phyloP scores from a whole-genome alignment of 1,284 basidiomycete species.

The Cutaneotrichosporon curvatum region DNA sequence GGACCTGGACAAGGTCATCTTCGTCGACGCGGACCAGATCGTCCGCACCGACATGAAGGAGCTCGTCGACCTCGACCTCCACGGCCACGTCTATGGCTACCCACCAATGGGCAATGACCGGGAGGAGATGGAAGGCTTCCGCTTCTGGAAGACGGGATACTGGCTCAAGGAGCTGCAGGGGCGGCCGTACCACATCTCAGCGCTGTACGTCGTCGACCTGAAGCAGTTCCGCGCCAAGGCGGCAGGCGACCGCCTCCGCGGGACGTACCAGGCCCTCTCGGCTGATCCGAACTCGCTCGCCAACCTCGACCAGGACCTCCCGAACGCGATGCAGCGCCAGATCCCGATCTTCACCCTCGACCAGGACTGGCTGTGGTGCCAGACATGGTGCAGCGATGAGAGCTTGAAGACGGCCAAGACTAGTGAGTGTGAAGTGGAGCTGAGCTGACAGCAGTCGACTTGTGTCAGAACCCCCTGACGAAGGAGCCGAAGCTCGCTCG shows the following conservation, averaged over 20 bases:
- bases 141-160: conserved; percentile 97
- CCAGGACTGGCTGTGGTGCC: conserved; percentile 85
- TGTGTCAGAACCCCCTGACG: conserved; percentile 89
- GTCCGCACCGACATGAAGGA: conserved; percentile 92
- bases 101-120: conserved; percentile 97
- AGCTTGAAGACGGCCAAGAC: conserved; percentile 49
- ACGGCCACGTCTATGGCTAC: conserved; percentile 87
- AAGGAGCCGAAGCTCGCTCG: conserved; percentile 93
- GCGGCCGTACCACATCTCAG: conserved; percentile 76
- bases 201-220: conserved; percentile 94
- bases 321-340: conserved; percentile 80
- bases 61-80: conserved; percentile 79
- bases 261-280: conserved; percentile 85
- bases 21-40: conserved; percentile 96
- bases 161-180: conserved; percentile 80
- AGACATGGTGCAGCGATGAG: conserved; percentile 52
- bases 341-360: conserved; percentile 82
- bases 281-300: conserved; percentile 88
- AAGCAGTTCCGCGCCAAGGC: conserved; percentile 77
- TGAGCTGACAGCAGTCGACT: conserved; percentile 60
- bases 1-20: conserved; percentile 96
- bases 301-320: conserved; percentile 94
- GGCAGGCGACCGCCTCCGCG: conserved; percentile 67
- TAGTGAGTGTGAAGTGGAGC: conserved; percentile 25
- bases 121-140: conserved; percentile 89